Conservation (phyloP, 202 grass and related monocot genomes). For the Carex arenaria region DNA sequence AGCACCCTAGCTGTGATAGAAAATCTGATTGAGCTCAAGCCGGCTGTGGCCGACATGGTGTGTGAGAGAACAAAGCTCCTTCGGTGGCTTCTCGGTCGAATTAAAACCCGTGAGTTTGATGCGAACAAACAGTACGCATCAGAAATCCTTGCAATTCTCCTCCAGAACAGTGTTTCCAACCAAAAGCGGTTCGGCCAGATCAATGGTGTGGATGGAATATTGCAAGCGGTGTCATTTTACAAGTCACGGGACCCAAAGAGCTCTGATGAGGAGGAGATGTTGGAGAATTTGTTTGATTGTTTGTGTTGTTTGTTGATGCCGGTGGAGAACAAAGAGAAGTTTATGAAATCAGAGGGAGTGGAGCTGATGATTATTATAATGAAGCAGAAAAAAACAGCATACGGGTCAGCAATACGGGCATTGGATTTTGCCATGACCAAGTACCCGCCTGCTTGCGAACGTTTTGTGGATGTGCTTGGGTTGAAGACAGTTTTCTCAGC, state of each 20-base stretch:
- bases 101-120: constrained; percentile 86
- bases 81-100: constrained; percentile 70
- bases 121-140: constrained; percentile 97
- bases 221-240: constrained; percentile 91
- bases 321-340: constrained; percentile 90
- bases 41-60: constrained; percentile 64
- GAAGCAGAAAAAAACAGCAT: constrained; percentile 93
- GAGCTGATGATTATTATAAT: constrained; percentile 99
- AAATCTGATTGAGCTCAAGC: constrained; percentile 82
- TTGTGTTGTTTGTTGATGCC: constrained; percentile 89
- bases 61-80: constrained; percentile 84
- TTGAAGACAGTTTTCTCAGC: constrained; percentile 89
- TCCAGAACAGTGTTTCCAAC: constrained; percentile 76
- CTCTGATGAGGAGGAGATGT: constrained; percentile 92
- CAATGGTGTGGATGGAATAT: constrained; percentile 75
- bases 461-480: constrained; percentile 85
- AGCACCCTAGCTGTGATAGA: constrained; percentile 74
- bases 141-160: constrained; percentile 82
- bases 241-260: constrained; percentile 91
- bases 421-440: constrained; percentile 94
- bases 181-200: constrained; percentile 87
- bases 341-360: constrained; percentile 87
- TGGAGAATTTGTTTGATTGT: constrained; percentile 96
- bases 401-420: constrained; percentile 67
- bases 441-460: constrained; percentile 81